Evolutionary conservation across 2,329 filamentous ascomycete species (phyloP), one percentile per base, ranked within the genome.

Genomic region (Diaporthe vaccinii): DNA sequence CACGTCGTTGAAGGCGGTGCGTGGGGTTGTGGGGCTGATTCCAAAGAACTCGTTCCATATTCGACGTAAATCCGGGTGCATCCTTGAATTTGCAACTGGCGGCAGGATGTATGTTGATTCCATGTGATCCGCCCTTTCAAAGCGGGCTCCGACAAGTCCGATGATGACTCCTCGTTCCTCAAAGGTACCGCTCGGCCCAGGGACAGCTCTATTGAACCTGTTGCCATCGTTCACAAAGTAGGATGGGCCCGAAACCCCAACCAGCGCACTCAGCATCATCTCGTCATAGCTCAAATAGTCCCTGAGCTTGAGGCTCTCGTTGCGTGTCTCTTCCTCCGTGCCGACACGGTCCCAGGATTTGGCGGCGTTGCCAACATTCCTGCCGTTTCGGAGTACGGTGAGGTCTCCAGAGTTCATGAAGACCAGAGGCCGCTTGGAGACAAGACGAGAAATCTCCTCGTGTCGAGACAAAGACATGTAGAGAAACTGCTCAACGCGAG

Each of bases 251-350:
- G 81, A 82, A 20, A 82, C 80, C 2, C 79, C 82, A 0, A 83
- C 34, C 12, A 83, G 75, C 44, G 80, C 81, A 10, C 80, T 76
- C 9, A 83, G 77, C 82, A 83, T 82, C 8, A 83, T 83, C 76
- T 83, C 82, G 65, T 83, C 82, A 61, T 83, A 83, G 69, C 80
- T 82, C 9, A 83, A 76, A 72, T 82, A 81, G 0, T 82, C 79
- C 2, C 49, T 4, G 1, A 83, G 77, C 14, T 36, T 65, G 7
- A 82, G 53, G 34, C 76, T 28, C 1, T 20, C n/a, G 46, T 81
- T 78, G 6, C 39, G 28, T 9, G 12, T 14, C 59, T 80, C 78
- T 10, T 39, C 10, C 5, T 53, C 17, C 10, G 55, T 74, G 1
- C 73, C 73, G 10, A 74, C 73, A 41, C 65, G 67, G 20, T 74